These are phyloP conservation scores for Lipomyces yamanashiensis DNA, from an alignment of 805 yeast genomes.

Conservation along the genomic window DNA sequence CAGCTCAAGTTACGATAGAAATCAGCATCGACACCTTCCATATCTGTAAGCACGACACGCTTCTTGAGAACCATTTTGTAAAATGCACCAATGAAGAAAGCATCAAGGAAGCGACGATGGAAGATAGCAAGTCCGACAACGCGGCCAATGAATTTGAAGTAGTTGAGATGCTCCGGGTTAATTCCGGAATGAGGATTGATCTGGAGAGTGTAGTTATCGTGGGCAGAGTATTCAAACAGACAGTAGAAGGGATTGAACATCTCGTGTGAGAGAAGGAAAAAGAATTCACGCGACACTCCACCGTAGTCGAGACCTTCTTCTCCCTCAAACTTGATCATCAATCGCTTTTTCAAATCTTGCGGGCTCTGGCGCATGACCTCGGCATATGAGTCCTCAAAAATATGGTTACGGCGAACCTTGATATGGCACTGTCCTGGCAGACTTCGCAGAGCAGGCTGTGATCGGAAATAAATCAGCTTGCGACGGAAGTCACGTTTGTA, in stretches of 20 bases:
- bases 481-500: slow-evolving; percentile 98
- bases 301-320: slow-evolving; percentile 99
- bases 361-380: slow-evolving; percentile 99
- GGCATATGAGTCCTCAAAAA: slow-evolving; percentile 96
- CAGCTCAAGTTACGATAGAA: slow-evolving; percentile 92
- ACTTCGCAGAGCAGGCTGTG: slow-evolving; percentile 96
- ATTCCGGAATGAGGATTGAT: slow-evolving; percentile 96
- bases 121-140: slow-evolving; percentile 97
- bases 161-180: slow-evolving; percentile 96
- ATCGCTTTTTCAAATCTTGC: slow-evolving; percentile 93
- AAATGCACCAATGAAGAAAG: slow-evolving; percentile 96
- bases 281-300: slow-evolving; percentile 98
- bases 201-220: slow-evolving; percentile 96
- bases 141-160: slow-evolving; percentile 97
- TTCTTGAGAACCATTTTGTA: slow-evolving; percentile 97
- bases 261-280: slow-evolving; percentile 94
- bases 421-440: slow-evolving; percentile 98
- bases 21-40: slow-evolving; percentile 99
- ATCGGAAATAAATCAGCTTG: slow-evolving; percentile 94
- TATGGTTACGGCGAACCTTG: slow-evolving; percentile 94
- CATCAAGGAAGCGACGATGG: slow-evolving; percentile 97
- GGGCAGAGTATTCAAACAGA: slow-evolving; percentile 94
- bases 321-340: slow-evolving; percentile 98
- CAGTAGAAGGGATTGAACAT: slow-evolving; percentile 99
- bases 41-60: slow-evolving; percentile 91